Percentiles rank a stretch among this genome's conserved stretches.
phyloP scores from a whole-genome alignment of 148 eudicot genomes.

The Spergularia marina region DNA sequence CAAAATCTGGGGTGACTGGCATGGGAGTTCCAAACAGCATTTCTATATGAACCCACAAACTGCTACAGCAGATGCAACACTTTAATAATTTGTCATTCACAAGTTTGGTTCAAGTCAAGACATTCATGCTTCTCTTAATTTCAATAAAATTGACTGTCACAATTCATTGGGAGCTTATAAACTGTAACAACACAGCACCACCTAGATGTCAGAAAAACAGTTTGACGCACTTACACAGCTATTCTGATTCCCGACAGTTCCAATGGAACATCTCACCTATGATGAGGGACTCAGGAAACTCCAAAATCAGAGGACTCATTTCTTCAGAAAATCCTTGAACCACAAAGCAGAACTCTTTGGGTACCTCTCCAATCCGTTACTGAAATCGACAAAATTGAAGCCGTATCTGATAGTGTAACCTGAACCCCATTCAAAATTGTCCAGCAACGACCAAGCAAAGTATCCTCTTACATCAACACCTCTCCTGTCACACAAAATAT shows the following conservation, averaged over 20 bases:
- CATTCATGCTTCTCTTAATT: too few relatives aligned
- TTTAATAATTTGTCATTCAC: too few relatives aligned
- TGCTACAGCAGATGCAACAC: too few relatives aligned
- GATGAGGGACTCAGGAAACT: too few relatives aligned
- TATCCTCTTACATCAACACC: slow-evolving; percentile 40
- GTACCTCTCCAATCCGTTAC: slow-evolving; percentile 29
- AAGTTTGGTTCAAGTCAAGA: too few relatives aligned
- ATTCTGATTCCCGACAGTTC: too few relatives aligned
- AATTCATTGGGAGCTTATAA: too few relatives aligned
- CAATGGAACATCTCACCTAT: too few relatives aligned
- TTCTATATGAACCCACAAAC: slow-evolving; percentile 37
- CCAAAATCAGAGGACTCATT: background rate
- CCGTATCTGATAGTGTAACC: slow-evolving; percentile 42
- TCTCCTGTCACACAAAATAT: slow-evolving; percentile 14
- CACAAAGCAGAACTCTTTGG: slow-evolving; percentile 36
- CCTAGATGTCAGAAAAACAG: too few relatives aligned
- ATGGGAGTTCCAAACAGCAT: slow-evolving; percentile 70
- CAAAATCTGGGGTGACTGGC: slow-evolving; percentile 55
- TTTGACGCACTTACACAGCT: too few relatives aligned
- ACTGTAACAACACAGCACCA: too few relatives aligned
- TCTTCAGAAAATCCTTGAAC: slow-evolving; percentile 29
- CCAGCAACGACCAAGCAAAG: slow-evolving; percentile 39
- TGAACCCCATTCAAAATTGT: slow-evolving; percentile 33
- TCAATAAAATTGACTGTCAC: too few relatives aligned
- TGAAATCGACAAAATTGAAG: slow-evolving; percentile 33